Evolutionary conservation across 2,329 filamentous ascomycete genomes (phyloP), one percentile per base, ranked within the genome.

Genomic region (Cryphonectria parasitica): DNA sequence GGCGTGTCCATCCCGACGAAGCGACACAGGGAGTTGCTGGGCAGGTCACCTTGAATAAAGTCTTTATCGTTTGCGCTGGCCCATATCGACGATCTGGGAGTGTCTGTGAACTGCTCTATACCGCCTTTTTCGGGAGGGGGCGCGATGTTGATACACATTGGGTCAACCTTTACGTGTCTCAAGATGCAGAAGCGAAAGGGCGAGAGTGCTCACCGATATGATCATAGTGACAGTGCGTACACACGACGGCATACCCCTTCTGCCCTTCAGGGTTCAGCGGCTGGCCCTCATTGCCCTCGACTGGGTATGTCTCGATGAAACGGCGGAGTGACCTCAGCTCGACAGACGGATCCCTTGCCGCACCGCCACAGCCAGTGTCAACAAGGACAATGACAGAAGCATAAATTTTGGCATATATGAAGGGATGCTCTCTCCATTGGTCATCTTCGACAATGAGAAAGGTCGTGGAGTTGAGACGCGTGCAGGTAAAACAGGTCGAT

Each of bases 151-250:
- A 36, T 70, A 45, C 4, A 22, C 31, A 49, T n/a, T 64, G 39
- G 58, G 66, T 28, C 28, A 19, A 13, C 45, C 1, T 17, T 8
- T 13, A 31, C 19, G 2, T 49, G 10, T 7, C 2, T 65, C 19
- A 41, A 22, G 13, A 13, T 41, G 1, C 8, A 17, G 7, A n/a
- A 4, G 6, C 25, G 11, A 2, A 19, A 3, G 28, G 36, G 17
- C 7, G 43, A 17, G 19, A 25, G 22, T 3, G 34, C 67, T 34
- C 61, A 76, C 76, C 76, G 6, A 80, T 80, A 64, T 81, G 79
- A 64, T 85, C 83, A 72, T 81, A 85, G 70, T 86, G 83, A 73
- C 84, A 85, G 73, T 85, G 83, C 1, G 81, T 81, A 73, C 80
- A 80, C 62, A 85, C 79, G 22, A 85, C 79, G 10, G 80, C 73